Evolutionary conservation across 2,329 filamentous ascomycete species (phyloP), one percentile per base, ranked within the genome.

Genomic region (Neofusicoccum umdonicola): DNA sequence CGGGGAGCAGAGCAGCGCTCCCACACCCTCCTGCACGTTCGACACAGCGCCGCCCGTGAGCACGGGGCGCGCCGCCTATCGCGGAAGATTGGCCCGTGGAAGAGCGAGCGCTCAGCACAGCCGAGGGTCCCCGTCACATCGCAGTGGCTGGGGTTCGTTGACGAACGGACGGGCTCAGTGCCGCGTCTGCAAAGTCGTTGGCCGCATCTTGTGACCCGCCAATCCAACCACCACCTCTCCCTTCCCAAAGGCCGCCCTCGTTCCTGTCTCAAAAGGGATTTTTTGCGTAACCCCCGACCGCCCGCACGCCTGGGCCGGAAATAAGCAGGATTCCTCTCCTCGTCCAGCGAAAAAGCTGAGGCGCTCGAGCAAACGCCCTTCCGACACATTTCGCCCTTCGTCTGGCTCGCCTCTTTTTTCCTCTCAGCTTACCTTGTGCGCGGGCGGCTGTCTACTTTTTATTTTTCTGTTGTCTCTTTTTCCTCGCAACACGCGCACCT

Each of bases 181-280:
- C 13, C 15, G 54, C 54, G 39, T 39, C 41, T 37, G 12, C 41
- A 35, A 31, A 35, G 9, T 31, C 42, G 56, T 60, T 47, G 56
- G 56, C n/a, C 42, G 27, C 42, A 47, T 37, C 56, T 60, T 60
- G 56, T 60, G 56, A 60, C 56, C 31, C 31, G 42, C 56, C 56
- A 57, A 15, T 58, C 54, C 54, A 58, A 58, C 54, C 54, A 58
- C 41, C 54, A 45, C 54, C 39, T n/a, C 54, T 35, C 54, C 54
- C 54, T 58, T 58, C 22, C 22, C 39, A 34, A 13, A 31, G 27
- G 27, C 27, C 27, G 27, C 27, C 27, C 41, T 44, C 41, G 50
- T 37, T 8, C 47, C 27, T 31, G 22, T 34, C 22, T 34, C 17
- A 42, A 31, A 57, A 39, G 56, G 56, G 44, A 35, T 60, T 35